A percentile compares a stretch with the other conserved stretches of the same genome.
These are phyloP conservation scores for Penicillium brasilianum DNA, from an alignment of 2,329 filamentous ascomycete genomes.

Conservation along the genomic window DNA sequence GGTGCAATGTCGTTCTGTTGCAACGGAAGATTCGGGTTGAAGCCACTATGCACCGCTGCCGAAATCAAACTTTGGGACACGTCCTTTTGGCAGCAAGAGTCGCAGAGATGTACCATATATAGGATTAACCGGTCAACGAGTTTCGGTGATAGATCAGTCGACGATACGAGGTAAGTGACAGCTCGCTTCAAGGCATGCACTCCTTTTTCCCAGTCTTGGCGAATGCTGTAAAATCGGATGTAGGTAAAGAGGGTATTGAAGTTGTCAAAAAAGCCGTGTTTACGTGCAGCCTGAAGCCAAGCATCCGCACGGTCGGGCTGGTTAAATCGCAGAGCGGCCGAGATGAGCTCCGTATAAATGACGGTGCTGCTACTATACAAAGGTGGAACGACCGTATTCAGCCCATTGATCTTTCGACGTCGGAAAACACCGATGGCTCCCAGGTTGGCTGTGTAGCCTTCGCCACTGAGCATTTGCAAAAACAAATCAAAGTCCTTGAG, in stretches of 20 bases:
- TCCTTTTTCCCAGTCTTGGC: conserved; percentile 45
- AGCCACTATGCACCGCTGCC: conserved; percentile 44
- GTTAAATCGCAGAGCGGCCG: conserved; percentile 46
- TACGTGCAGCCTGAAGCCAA: conserved; percentile 44
- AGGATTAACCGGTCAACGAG: conserved; percentile 43
- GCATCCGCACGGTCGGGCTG: conserved; percentile 49
- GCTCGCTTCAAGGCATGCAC: conserved; percentile 39
- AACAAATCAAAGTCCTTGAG: conserved; percentile 49
- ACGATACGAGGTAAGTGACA: conserved; percentile 43
- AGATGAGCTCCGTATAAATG: conserved; percentile 44
- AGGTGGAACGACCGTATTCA: conserved; percentile 45
- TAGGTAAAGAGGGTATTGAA: conserved; percentile 45
- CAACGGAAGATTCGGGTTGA: conserved; percentile 35
- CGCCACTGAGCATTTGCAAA: conserved; percentile 43
- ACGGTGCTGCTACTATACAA: conserved; percentile 40
- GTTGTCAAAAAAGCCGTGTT: conserved; percentile 44
- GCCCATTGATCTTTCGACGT: conserved; percentile 39
- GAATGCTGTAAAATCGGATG: conserved; percentile 44
- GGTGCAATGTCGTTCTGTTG: conserved; percentile 37
- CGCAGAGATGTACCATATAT: conserved; percentile 48
- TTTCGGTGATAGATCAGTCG: conserved; percentile 34
- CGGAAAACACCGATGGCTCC: conserved; percentile 33
- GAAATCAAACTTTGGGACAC: conserved; percentile 40
- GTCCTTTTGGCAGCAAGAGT: conserved; percentile 38
- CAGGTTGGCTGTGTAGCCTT: conserved; percentile 43